phyloP scores from a whole-genome alignment of 23 red algal species.

The Gracilaria gracilis region DNA sequence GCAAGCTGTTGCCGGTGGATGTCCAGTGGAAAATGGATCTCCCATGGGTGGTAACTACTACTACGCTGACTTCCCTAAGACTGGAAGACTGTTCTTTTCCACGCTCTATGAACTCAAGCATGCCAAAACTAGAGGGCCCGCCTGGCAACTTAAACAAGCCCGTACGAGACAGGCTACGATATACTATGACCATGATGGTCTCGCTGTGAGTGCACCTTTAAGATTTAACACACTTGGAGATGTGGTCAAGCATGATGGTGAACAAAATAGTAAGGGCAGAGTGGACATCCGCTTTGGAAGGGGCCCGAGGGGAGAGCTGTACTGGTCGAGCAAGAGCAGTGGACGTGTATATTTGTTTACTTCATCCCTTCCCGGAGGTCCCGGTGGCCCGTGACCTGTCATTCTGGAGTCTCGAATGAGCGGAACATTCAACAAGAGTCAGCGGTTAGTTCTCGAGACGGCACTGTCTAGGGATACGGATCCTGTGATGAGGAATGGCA shows the following conservation, averaged over 20 bases:
- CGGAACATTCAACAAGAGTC: not conserved
- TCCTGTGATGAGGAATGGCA: not conserved
- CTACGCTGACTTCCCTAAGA: slow-evolving; percentile 59
- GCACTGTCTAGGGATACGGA: not conserved
- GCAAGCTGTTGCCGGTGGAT: slow-evolving; percentile 65
- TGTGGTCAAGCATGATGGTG: slow-evolving; percentile 29
- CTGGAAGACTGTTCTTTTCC: slow-evolving; percentile 61
- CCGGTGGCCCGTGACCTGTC: slow-evolving; percentile 17
- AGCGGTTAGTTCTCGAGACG: not conserved
- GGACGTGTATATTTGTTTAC: slow-evolving; percentile 55
- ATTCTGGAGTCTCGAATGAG: not conserved
- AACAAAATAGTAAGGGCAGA: not conserved
- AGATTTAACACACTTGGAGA: slow-evolving; percentile 50
- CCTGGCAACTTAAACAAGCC: slow-evolving; percentile 39
- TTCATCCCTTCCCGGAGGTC: slow-evolving; percentile 40
- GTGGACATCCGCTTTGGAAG: slow-evolving; percentile 57
- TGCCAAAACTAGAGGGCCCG: slow-evolving; percentile 22
- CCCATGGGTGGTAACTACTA: slow-evolving; percentile 61
- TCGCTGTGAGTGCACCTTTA: not conserved
- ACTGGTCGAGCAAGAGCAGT: slow-evolving; percentile 72
- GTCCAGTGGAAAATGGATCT: slow-evolving; percentile 56
- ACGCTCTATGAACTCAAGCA: slow-evolving; percentile 18
- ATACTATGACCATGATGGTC: slow-evolving; percentile 13
- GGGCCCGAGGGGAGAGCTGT: slow-evolving; percentile 51
- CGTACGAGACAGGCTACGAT: slow-evolving; percentile 35